phyloP scores from a whole-genome alignment of 768 basidiomycete genomes.

The Hygrophorus russula region DNA sequence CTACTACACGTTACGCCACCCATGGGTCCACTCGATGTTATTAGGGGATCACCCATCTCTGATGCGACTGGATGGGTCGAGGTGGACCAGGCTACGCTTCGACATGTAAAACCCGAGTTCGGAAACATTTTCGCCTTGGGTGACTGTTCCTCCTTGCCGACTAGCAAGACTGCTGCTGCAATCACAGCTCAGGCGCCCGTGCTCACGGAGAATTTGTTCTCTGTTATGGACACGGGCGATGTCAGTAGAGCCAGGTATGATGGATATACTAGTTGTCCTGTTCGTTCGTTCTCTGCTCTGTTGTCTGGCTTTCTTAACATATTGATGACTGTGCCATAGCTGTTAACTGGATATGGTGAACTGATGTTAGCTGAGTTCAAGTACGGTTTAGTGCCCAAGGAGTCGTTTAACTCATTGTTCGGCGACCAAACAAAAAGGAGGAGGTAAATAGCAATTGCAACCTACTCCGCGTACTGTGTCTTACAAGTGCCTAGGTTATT shows the following conservation, averaged over 20 bases:
- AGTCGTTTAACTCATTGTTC: conserved; percentile 61
- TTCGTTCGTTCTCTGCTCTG: conserved; percentile 18
- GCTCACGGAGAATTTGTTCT: conserved; percentile 78
- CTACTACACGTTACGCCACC: conserved; percentile 83
- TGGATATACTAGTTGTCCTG: conserved; percentile 85
- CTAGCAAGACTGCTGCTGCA: conserved; percentile 93
- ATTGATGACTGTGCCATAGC: conserved; percentile 24
- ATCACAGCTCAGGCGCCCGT: conserved; percentile 89
- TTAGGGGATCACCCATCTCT: conserved; percentile 68
- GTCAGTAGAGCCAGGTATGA: conserved; percentile 66
- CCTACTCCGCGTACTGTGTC: not conserved
- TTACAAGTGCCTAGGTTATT: conserved; percentile 38
- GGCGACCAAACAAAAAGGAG: conserved; percentile 64
- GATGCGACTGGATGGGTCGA: conserved; percentile 86
- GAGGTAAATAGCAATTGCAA: conserved; percentile 33
- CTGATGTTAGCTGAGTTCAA: conserved; percentile 90
- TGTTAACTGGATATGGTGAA: conserved; percentile 73
- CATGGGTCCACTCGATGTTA: conserved; percentile 77
- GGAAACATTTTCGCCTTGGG: conserved; percentile 83
- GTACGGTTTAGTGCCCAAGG: conserved; percentile 81
- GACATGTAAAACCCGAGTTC: conserved; percentile 71
- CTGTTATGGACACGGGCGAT: conserved; percentile 61
- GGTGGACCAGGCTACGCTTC: conserved; percentile 71
- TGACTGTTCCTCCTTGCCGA: conserved; percentile 88
- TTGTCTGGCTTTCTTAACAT: not conserved